Evolutionary conservation across 2,329 filamentous ascomycete genomes (phyloP), one percentile per base, ranked within the genome.

Genomic region (Apiospora arundinis): DNA sequence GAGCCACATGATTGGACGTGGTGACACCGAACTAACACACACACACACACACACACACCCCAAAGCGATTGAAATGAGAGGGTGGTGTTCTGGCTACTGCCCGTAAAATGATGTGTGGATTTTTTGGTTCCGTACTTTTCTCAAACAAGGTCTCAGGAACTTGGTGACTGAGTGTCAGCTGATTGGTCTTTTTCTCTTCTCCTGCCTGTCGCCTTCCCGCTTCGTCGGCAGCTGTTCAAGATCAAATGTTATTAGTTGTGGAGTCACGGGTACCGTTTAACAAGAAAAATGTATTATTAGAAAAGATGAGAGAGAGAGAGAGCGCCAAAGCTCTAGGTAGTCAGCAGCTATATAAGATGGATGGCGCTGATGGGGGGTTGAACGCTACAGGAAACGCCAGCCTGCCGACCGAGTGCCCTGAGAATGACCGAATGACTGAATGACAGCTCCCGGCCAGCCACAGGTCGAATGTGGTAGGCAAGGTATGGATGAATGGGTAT

Each of bases 141-240:
- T 63, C 32, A 40, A 63, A 63, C 56, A 63, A 63, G 56, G 56
- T 63, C 56, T 63, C 56, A 63, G 28, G 8, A 16, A 60, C 52
- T 21, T 14, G 28, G 18, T n/a, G 56, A 37, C 28, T 16, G 7
- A 37, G 52, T 37, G 52, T 60, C 52, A 3, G 52, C 52, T 60
- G 52, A 60, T 60, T 60, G 52, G 25, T 60, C 28, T 42, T 42
- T 42, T 14, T 56, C 28, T 42, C 12, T 7, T 46, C 44, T 46
- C 44, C 18, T 7, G 32, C 32, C 32, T 46, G 4, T 46, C 12
- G 14, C 44, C 52, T 60, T 60, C 21, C 18, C 52, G 52, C 52
- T 37, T 60, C 32, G 32, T 32, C 32, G 49, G 28, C 25, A 25
- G n/a, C n/a, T 52, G 48, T 21, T 52, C 25, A 40, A 8, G 18